phyloP scores from a whole-genome alignment of 2,329 filamentous ascomycete genomes.

The Myriosclerotinia scirpicola region DNA sequence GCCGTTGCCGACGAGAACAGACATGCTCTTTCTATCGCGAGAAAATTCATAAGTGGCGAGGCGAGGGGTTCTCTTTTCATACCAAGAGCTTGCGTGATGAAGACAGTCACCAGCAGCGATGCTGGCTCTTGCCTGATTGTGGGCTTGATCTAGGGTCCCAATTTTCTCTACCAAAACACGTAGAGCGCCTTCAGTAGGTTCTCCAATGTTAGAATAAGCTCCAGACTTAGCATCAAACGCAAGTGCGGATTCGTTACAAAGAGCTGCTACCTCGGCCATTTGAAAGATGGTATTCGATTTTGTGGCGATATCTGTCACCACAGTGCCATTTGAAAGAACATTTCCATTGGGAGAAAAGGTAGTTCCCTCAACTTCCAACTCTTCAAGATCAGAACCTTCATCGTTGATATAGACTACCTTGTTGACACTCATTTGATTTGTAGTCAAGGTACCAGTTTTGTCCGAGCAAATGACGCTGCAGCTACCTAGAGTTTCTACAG shows the following conservation, averaged over 20 bases:
- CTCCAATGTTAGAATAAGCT: slow-evolving; percentile 79
- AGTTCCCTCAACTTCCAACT: slow-evolving; percentile 87
- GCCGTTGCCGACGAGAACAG: slow-evolving; percentile 76
- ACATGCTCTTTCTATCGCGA: slow-evolving; percentile 98
- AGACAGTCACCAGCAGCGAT: slow-evolving; percentile 60
- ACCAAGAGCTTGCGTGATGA: slow-evolving; percentile 80
- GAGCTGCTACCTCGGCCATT: slow-evolving; percentile 67
- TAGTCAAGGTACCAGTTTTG: slow-evolving; percentile 97
- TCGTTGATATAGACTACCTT: slow-evolving; percentile 83
- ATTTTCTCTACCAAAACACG: slow-evolving; percentile 92
- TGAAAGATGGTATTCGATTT: slow-evolving; percentile 76
- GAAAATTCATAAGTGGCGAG: slow-evolving; percentile 96
- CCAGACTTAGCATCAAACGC: slow-evolving; percentile 76
- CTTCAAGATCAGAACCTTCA: slow-evolving; percentile 71
- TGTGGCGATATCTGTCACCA: slow-evolving; percentile 65
- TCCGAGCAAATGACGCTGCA: slow-evolving; percentile 99
- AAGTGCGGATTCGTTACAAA: slow-evolving; percentile 88
- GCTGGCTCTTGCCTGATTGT: slow-evolving; percentile 52
- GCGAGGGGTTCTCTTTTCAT: slow-evolving; percentile 72
- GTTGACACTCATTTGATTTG: slow-evolving; percentile 98
- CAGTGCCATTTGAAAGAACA: slow-evolving; percentile 67
- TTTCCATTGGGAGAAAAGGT: slow-evolving; percentile 84
- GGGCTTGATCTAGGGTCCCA: slow-evolving; percentile 60
- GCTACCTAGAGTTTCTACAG: slow-evolving; percentile 95
- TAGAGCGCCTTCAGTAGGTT: slow-evolving; percentile 92